Evolutionary conservation across 805 yeast species (phyloP), one percentile per base, ranked within the genome.

Genomic region (Brettanomyces anomalus): DNA sequence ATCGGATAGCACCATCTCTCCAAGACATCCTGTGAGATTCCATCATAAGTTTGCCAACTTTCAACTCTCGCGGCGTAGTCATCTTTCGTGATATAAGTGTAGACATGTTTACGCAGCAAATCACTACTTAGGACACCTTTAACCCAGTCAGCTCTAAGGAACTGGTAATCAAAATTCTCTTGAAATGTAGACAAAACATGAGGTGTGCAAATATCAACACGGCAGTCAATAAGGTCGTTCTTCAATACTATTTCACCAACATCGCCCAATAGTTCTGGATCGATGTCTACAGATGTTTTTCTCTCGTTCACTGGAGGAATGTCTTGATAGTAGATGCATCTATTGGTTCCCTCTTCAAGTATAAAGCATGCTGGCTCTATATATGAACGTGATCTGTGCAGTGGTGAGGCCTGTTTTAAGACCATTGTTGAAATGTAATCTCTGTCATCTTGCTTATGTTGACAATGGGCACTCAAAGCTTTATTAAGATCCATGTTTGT

Each of bases 401-500:
- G 67, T 7, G 94, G 87, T 17, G 85, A 73, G 0, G 96, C 95
- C 53, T 82, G 82, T 26, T 94, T 77, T 47, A 89, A 68, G 36
- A 93, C 93, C 95, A 90, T 89, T 15, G 97, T 93, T 58, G 86
- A 82, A 50, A 93, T 88, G 54, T 90, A 90, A 60, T 93, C 95
- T 64, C 80, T 85, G 64, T 93, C 98, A 44, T 65, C 66, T 28
- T 74, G 72, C 52, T 79, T 84, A 52, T 85, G 79, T 47, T 72
- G 73, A 49, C 77, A 76, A 60, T 93, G 98, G 42, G 76, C 77
- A 18, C 76, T 77, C 65, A 87, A 66, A 32, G 83, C 85, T 52
- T 80, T 76, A 38, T 72, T 74, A 48, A 90, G 78, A 54, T 88
- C 93, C 45, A 93, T 73, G 55, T 93, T 93, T 35, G 96, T 83